These are phyloP conservation scores for Roridomyces roridus DNA, from an alignment of 768 basidiomycete genomes.

Conservation along the genomic window DNA sequence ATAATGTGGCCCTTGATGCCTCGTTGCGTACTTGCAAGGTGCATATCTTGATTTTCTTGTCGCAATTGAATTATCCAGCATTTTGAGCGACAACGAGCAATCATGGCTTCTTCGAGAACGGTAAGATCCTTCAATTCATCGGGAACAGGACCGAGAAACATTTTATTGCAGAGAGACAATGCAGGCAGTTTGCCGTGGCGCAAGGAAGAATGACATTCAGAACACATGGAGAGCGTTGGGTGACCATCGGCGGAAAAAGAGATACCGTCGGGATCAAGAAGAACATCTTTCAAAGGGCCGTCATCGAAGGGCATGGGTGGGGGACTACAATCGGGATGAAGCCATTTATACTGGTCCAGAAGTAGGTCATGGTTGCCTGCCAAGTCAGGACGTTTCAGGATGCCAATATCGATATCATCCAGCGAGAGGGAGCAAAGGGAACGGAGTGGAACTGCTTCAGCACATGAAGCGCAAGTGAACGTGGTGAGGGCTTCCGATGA, in stretches of 20 bases:
- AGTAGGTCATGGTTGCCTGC: background rate
- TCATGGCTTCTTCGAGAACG: constrained; percentile 14
- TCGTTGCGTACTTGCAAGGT: constrained; percentile 19
- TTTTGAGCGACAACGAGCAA: constrained; percentile 19
- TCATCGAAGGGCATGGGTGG: constrained; percentile 1
- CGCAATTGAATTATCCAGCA: background rate
- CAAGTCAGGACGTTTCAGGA: background rate
- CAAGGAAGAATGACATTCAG: background rate
- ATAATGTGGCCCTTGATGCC: constrained; percentile 1
- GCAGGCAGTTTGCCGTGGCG: background rate
- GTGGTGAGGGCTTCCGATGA: background rate
- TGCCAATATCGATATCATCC: background rate
- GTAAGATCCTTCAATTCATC: constrained; percentile 12
- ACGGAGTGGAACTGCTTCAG: background rate
- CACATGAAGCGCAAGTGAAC: constrained; percentile 1
- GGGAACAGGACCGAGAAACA: constrained; percentile 15
- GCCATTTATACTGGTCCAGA: background rate
- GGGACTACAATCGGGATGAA: background rate
- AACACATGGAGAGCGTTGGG: background rate
- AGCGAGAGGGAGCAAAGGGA: background rate
- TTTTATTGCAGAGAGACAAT: background rate
- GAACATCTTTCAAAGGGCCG: background rate
- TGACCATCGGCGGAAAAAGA: background rate
- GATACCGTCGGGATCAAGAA: background rate
- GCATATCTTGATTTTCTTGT: constrained; percentile 7